phyloP scores from a whole-genome alignment of 352 stramenopile species.

The Halophytophthora polymorphica region DNA sequence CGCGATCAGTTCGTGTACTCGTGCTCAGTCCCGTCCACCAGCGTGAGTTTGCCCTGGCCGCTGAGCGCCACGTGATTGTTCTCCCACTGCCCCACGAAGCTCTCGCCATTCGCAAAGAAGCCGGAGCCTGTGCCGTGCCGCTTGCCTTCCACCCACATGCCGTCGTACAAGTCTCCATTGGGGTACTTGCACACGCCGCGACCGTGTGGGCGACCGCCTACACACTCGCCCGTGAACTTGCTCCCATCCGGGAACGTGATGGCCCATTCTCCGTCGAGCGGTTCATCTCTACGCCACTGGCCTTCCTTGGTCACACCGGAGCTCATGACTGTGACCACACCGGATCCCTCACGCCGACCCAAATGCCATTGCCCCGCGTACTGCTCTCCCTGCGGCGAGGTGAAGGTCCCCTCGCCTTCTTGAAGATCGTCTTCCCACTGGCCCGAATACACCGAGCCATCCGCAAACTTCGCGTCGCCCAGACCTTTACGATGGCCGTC shows the following conservation, averaged over 20 bases:
- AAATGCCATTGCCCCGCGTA: slow-evolving; percentile 72
- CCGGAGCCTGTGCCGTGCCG: slow-evolving; percentile 65
- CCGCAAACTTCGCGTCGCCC: slow-evolving; percentile 48
- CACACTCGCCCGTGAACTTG: slow-evolving; percentile 70
- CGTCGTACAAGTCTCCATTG: slow-evolving; percentile 82
- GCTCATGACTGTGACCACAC: slow-evolving; percentile 37
- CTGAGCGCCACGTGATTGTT: slow-evolving; percentile 83
- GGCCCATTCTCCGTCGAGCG: slow-evolving; percentile 68
- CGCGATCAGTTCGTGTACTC: slow-evolving; percentile 45
- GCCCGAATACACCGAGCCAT: slow-evolving; percentile 58
- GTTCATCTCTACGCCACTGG: slow-evolving; percentile 49
- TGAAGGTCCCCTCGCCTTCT: slow-evolving; percentile 66
- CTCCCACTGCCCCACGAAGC: slow-evolving; percentile 74
- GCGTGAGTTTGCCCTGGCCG: slow-evolving; percentile 60
- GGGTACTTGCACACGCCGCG: slow-evolving; percentile 78
- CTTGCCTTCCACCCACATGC: slow-evolving; percentile 78
- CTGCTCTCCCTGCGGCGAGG: slow-evolving; percentile 43
- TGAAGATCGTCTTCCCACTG: slow-evolving; percentile 51
- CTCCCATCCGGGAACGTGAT: slow-evolving; percentile 74
- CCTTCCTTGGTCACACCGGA: slow-evolving; percentile 70
- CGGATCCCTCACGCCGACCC: slow-evolving; percentile 48
- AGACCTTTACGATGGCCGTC: slow-evolving; percentile 52
- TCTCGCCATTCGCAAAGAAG: slow-evolving; percentile 71
- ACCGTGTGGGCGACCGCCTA: slow-evolving; percentile 61
- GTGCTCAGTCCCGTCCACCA: slow-evolving; percentile 71